Evolutionary conservation across 306 rosid genomes (phyloP).

Genomic region (Dalbergia cultrata): DNA sequence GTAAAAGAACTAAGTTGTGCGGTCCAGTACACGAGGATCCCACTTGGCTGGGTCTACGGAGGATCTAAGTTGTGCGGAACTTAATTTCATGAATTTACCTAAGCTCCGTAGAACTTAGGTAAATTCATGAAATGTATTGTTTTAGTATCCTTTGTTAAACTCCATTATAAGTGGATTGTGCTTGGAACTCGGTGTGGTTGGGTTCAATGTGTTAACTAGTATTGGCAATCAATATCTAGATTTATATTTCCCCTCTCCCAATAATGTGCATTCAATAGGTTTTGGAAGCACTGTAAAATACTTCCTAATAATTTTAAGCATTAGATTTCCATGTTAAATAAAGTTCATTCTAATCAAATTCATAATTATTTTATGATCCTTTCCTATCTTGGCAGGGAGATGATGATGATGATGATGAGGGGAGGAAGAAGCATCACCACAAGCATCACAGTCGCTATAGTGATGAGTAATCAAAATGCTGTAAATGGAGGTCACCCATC

Average conservation of each 20-base stretch:
- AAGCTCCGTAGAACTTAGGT: no score
- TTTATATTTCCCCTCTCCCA: constrained; percentile 6
- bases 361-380: constrained; percentile 14
- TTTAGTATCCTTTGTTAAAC: background rate
- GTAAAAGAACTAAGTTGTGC: no score
- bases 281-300: constrained; percentile 17
- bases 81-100: no score
- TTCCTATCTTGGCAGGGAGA: constrained; percentile 56
- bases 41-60: no score
- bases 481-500: constrained; percentile 56
- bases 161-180: background rate
- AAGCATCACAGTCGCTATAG: constrained; percentile 74
- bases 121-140: background rate
- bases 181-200: background rate
- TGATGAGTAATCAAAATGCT: constrained; percentile 66
- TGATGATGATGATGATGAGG: constrained; percentile 69
- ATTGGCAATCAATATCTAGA: background rate
- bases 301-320: background rate
- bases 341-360: background rate
- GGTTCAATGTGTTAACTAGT: background rate
- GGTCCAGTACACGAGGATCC: no score
- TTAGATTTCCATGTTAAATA: background rate
- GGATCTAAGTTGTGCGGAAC: no score
- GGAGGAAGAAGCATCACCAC: constrained; percentile 60
- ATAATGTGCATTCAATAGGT: background rate